Evolutionary conservation across 169 alveolate genomes (phyloP), one percentile per base, ranked within the genome.

Genomic region (Cryptosporidium viatorum): DNA sequence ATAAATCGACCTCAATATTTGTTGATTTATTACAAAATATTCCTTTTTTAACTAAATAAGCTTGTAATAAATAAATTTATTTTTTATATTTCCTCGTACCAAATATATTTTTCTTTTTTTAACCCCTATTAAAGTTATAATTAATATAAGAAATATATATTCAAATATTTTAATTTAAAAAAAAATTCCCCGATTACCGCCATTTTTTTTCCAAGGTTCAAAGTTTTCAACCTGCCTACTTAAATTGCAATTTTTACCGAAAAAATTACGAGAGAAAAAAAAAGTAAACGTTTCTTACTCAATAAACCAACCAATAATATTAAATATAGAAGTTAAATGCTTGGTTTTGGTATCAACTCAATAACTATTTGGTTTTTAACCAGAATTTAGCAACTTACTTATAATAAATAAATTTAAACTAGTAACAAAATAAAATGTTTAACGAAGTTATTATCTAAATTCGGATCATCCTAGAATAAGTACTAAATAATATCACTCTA

Each of bases 201-300:
- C 71, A 65, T 10, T 21, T 8, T 14, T 65, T 65, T 65, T 65
- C 71, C 71, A 65, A 29, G 71, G 71, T 65, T 31, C 16, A n/a
- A n/a, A 65, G 71, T 33, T 65, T 14, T 39, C 50, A 37, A 65
- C 71, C 71, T 65, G 52, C 18, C 67, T 55, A 9, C 18, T 52
- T 3, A 23, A 16, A 1, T 26, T 21, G 16, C 14, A 55, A 26
- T 21, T 55, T 55, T 21, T 52, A 6, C 8, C 12, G 0, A 55
- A 21, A 52, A 26, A 21, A 23, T 5, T 51, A 51, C 7, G 21
- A 26, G 21, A 26, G 14, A 1, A 52, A 9, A 23, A 52, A 14
- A 18, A 52, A 52, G 62, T 1, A 10, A 6, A 18, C 1, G 2
- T 6, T 5, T n/a, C 12, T 2, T 41, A 10, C 9, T 41, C 6